Evolutionary conservation across 1,284 basidiomycete species (phyloP).

Genomic region (Melanopsichium pennsylvanicum): DNA sequence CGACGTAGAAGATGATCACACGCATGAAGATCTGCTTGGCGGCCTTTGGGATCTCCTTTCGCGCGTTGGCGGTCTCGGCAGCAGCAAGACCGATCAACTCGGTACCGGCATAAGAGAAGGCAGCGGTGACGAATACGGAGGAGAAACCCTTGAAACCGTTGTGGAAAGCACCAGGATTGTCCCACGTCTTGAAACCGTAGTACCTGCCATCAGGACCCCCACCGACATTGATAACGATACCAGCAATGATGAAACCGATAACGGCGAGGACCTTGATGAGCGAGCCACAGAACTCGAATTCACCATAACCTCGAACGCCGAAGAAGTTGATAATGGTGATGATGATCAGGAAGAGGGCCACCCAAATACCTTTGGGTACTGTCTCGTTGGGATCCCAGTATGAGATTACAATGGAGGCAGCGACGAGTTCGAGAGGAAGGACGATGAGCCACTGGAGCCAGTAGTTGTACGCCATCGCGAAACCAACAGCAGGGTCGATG

Average conservation of each 20-base stretch:
- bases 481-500: conserved; percentile 61
- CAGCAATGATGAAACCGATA: conserved; percentile 62
- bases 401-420: conserved; percentile 58
- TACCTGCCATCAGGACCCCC: conserved; percentile 53
- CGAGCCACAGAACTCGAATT: conserved; percentile 59
- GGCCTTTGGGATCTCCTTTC: conserved; percentile 69
- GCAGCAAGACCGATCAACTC: conserved; percentile 74
- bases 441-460: conserved; percentile 62
- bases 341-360: conserved; percentile 52
- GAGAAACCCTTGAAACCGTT: conserved; percentile 65
- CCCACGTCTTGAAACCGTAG: conserved; percentile 57
- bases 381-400: conserved; percentile 55
- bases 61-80: conserved; percentile 71
- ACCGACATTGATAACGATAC: conserved; percentile 61
- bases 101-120: conserved; percentile 63
- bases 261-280: conserved; percentile 62
- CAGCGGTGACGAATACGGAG: conserved; percentile 60
- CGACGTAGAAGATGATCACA: conserved; percentile 70
- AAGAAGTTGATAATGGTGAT: conserved; percentile 61
- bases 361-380: conserved; percentile 54
- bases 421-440: conserved; percentile 60
- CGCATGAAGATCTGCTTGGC: conserved; percentile 69
- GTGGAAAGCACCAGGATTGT: conserved; percentile 57
- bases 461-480: conserved; percentile 64
- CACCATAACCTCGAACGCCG: conserved; percentile 63